phyloP scores from a whole-genome alignment of 768 basidiomycete species.

The Russula sp. region DNA sequence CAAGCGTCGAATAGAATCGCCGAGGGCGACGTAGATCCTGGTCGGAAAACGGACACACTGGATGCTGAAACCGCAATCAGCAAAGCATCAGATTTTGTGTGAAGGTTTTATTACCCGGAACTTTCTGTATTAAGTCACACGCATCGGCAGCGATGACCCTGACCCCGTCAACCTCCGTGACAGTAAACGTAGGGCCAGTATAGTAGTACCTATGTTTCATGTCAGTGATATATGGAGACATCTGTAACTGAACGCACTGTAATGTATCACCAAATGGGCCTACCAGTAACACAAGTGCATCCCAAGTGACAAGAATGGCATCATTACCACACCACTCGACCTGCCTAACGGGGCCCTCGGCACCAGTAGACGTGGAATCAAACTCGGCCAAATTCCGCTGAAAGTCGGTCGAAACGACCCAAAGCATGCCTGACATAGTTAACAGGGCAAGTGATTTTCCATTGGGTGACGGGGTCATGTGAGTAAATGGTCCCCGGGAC shows the following conservation, averaged over 20 bases:
- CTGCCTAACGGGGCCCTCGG: conserved; percentile 58
- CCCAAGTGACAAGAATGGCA: conserved; percentile 86
- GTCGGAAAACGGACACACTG: conserved; percentile 79
- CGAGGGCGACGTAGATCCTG: conserved; percentile 88
- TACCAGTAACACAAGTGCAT: conserved; percentile 72
- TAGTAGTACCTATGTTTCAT: conserved; percentile 60
- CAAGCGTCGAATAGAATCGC: conserved; percentile 93
- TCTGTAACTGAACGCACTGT: conserved; percentile 52
- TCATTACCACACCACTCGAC: conserved; percentile 98
- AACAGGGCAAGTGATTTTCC: conserved; percentile 88
- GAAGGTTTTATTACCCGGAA: conserved; percentile 56
- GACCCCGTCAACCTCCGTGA: conserved; percentile 88
- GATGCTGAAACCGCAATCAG: conserved; percentile 49
- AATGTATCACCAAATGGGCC: conserved; percentile 88
- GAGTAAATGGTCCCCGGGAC: conserved; percentile 83
- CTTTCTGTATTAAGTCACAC: conserved; percentile 91
- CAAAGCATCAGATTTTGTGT: conserved; percentile 5
- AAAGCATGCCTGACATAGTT: conserved; percentile 67
- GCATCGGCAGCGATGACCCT: conserved; percentile 76
- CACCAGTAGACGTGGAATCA: conserved; percentile 58
- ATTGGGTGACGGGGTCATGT: conserved; percentile 87
- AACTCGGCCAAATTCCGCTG: conserved; percentile 86
- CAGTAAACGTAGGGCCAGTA: conserved; percentile 65
- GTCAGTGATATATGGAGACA: conserved; percentile 9
- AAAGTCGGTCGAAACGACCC: conserved; percentile 96